phyloP scores from a whole-genome alignment of 441 rosid species.

The Populus trichocarpa region DNA sequence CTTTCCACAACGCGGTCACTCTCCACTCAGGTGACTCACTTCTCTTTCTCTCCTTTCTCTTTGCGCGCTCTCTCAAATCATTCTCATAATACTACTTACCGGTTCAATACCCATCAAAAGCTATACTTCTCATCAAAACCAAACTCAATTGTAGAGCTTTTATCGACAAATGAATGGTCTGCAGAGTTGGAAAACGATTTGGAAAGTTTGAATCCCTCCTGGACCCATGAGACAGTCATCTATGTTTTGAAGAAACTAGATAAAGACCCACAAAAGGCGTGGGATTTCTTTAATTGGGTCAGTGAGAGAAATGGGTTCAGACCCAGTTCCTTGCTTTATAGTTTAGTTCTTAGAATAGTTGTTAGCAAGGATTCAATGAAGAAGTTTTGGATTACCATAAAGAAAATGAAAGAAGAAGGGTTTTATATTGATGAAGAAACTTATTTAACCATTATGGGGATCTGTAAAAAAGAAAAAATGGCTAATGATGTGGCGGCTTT shows the following conservation, averaged over 20 bases:
- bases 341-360: conserved; percentile 62
- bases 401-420: conserved; percentile 68
- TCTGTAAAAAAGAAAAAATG: conserved; percentile 48
- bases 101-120: conserved; percentile 23
- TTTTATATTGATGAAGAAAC: conserved; percentile 73
- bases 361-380: conserved; percentile 48
- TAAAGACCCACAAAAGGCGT: conserved; percentile 59
- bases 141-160: conserved; percentile 43
- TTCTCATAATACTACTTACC: conserved; percentile 18
- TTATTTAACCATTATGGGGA: conserved; percentile 35
- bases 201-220: conserved; percentile 20
- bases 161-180: conserved; percentile 50
- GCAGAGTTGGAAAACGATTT: conserved; percentile 48
- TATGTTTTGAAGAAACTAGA: conserved; percentile 68
- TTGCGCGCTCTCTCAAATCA: conserved; percentile 9
- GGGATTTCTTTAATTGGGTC: conserved; percentile 63
- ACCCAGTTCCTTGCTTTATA: conserved; percentile 60
- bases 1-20: conserved; percentile 27
- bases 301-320: conserved; percentile 46
- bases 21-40: conserved; percentile 43
- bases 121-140: conserved; percentile 43
- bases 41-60: conserved; percentile 25
- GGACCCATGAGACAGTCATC: conserved; percentile 59
- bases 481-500: conserved; percentile 50
- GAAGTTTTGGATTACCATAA: conserved; percentile 57